A percentile compares a stretch with the other conserved stretches of the same genome.
These are phyloP conservation scores for Rhodotorula sphaerocarpa DNA, from an alignment of 768 basidiomycete species.

Conservation along the genomic window DNA sequence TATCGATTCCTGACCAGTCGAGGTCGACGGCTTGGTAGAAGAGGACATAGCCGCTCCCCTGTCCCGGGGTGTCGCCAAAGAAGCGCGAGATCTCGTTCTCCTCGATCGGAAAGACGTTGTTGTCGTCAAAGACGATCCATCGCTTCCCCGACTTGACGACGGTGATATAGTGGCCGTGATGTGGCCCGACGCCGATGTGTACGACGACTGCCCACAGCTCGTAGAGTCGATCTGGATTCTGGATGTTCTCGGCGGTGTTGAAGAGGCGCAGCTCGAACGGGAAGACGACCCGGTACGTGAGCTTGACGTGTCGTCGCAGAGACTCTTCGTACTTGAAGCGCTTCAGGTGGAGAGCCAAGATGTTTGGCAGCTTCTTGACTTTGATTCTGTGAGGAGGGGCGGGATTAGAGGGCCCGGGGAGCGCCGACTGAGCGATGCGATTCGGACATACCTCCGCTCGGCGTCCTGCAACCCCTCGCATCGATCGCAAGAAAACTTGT, in stretches of 20 bases:
- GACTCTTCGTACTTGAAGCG: constrained; percentile 98
- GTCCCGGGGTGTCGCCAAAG: constrained; percentile 69
- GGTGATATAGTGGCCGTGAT: constrained; percentile 96
- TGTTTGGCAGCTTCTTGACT: constrained; percentile 89
- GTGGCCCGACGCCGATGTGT: constrained; percentile 97
- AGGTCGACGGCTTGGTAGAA: constrained; percentile 87
- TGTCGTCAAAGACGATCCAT: constrained; percentile 95
- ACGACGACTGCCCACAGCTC: constrained; percentile 93
- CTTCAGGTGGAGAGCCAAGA: constrained; percentile 91
- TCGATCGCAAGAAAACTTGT: constrained; percentile 97
- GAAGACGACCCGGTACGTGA: constrained; percentile 93
- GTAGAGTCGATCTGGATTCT: constrained; percentile 85
- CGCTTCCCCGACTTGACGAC: constrained; percentile 70
- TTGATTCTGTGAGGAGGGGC: constrained; percentile 66
- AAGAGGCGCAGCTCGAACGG: constrained; percentile 88
- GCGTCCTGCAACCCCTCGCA: constrained; percentile 97
- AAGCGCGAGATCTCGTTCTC: constrained; percentile 86
- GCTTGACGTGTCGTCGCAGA: constrained; percentile 79
- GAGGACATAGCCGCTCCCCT: constrained; percentile 86
- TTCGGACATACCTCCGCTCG: constrained; percentile 69
- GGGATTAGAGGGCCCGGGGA: neutral
- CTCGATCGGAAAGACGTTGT: constrained; percentile 75
- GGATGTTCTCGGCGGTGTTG: constrained; percentile 90
- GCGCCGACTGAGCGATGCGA: neutral
- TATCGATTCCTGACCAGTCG: constrained; percentile 17